Evolutionary conservation across 2,329 filamentous ascomycete species (phyloP), one percentile per base, ranked within the genome.

Genomic region (Clonostachys byssicola): DNA sequence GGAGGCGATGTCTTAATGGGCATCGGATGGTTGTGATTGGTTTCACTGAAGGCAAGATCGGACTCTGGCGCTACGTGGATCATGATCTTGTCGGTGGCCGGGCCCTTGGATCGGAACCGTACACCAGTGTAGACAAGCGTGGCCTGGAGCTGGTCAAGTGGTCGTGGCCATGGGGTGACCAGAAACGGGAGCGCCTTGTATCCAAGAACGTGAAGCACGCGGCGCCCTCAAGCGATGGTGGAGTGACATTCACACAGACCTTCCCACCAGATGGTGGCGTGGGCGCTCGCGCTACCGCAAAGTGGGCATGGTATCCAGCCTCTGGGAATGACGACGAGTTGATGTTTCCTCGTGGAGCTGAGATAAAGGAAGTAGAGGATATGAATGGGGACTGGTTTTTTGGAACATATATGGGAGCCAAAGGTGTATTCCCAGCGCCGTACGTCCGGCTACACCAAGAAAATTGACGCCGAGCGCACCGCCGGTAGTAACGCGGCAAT

Each of bases 321-420:
- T 67, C 75, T 0, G 76, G 70, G 4, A 79, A 79, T 2, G 73
- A 72, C 17, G 88, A 96, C 60, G 92, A 97, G 67, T 68, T 97
- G 39, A 66, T 85, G 52, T 96, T 97, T 56, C 92, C 92, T 0
- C 84, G 83, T 44, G 85, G 88, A 10, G 91, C 92, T 0, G 88
- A 94, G 64, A 80, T 97, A 13, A 77, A 78, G 7, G 92, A 97
- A 69, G 82, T 87, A 36, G 86, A 92, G 62, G 88, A 94, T 63
- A 82, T 95, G 43, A 96, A 96, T 62, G 88, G 86, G 16, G 91
- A 96, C 63, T 97, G 92, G 92, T 91, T 80, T 59, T 87, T 86
- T 69, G 92, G 92, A 1, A 83, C 83, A 30, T 96, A 95, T 72
- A 91, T 90, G 68, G 91, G 90, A 1, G 72, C 70, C 20, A 84